Base-by-base conservation (phyloP, 352 stramenopile genomes). In the Phytophthora fragariae region DNA sequence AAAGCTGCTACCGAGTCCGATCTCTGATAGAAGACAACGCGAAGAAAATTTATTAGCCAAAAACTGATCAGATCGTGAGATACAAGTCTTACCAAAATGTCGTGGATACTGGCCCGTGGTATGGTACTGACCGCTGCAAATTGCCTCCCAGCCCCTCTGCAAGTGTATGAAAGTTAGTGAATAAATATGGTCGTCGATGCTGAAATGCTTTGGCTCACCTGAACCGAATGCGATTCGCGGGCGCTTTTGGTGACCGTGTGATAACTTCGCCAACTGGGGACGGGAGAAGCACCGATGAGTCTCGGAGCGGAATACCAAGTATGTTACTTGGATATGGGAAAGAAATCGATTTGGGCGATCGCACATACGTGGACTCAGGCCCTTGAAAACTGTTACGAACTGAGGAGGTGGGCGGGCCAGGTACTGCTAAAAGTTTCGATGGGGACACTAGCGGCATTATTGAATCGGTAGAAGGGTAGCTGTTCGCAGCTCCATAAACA, bases 131-230 rank as follows among this genome's bases (percentile, higher is more conserved):
- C 75, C 1, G 73, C 83, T 33, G 82, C 68, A 49, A 89, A 93
- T 65, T 93, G 86, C 21, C 78, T 79, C 2, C 86, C 84, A 55
- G 70, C 81, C 21, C 86, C 84, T 64, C 80, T 89, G 41, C 21
- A 52, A 57, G 9, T 8, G 21, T 37, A 57, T 47, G 46, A 46
- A 54, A 29, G 17, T 63, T 59, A 71, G 53, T 35, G 35, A 21
- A 57, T 27, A 49, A 24, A 27, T 31, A 50, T 29, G 21, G 24
- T 19, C 7, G 29, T 5, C 10, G 37, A 6, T 54, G 44, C 47
- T 54, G 19, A 54, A 24, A 10, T 21, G 62, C 47, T 0, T 21
- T 12, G 10, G 54, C 60, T 77, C 33, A 88, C 82, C 80, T 79
- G 39, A 93, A 92, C 0, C 82, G 77, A 2, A 93, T 64, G 17